Evolutionary conservation across 768 basidiomycete genomes (phyloP), one percentile per base, ranked within the genome.

Genomic region (Hericium erinaceus): DNA sequence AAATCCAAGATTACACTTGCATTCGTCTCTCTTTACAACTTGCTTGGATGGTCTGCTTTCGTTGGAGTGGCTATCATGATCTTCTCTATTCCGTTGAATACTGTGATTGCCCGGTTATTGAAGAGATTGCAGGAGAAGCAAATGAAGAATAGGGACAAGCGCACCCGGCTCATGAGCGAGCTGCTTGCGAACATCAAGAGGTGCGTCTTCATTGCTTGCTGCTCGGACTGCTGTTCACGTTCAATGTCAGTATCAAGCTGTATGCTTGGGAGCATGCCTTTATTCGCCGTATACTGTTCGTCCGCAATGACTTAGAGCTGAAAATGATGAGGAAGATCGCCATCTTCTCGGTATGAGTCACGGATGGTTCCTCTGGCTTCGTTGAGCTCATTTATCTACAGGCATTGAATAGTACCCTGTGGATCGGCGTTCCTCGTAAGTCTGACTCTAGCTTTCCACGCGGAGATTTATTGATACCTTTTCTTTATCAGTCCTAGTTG

Each of bases 191-290:
- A 95, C 67, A 97, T 98, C 66, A 87, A 88, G 67, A 92, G 85
- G 86, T 82, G 41, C 50, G 26, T 55, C 18, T 3, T 1, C 1
- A 11, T 1, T 4, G 24, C 16, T 9, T 24, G 9, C 7, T 33
- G 33, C 9, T 4, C 18, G 16, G 18, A 33, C 10, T 10, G 13
- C 26, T 53, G 18, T 53, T 20, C 15, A 20, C 39, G n/a, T 16
- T 22, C 4, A 53, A 10, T 51, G 33, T 26, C 58, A 90, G 89
- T 61, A 91, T 94, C 68, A 92, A 94, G 67, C 73, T 94, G 4
- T 95, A 95, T 69, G 91, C 89, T 2, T 98, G 95, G 95, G 95
- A 98, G 72, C 82, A 86, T 64, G 87, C 90, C 3, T 98, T 98
- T 66, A 79, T 90, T 28, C 77, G 84, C 52, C 85, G 84, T 56